These are phyloP conservation scores for Rhodotorula graminis DNA, from an alignment of 768 basidiomycete species.

Conservation along the genomic window DNA sequence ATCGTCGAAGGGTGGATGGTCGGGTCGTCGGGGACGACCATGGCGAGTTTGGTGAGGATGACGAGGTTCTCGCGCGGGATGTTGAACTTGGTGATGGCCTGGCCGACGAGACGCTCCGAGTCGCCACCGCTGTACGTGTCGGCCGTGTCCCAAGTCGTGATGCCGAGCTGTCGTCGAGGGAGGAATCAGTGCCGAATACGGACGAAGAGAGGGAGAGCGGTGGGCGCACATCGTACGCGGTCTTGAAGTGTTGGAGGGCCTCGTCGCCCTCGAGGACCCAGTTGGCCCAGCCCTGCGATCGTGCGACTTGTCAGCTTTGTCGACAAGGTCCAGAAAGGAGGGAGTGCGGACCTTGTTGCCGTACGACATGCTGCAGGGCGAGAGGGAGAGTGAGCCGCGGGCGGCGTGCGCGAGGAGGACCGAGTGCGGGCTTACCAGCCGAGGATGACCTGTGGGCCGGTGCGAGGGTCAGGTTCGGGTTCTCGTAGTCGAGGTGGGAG, in stretches of 20 bases:
- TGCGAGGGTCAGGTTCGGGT: not conserved
- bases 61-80: slow-evolving; percentile 62
- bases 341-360: not conserved
- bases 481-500: not conserved
- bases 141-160: slow-evolving; percentile 55
- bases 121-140: slow-evolving; percentile 59
- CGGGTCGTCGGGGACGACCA: slow-evolving; percentile 26
- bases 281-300: slow-evolving; percentile 26
- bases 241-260: slow-evolving; percentile 56
- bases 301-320: not conserved
- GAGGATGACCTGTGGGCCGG: not conserved
- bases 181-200: too few relatives aligned
- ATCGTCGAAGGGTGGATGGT: slow-evolving; percentile 5
- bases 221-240: slow-evolving; percentile 54
- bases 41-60: slow-evolving; percentile 65
- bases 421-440: not conserved
- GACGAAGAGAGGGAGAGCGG: not conserved
- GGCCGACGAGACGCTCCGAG: slow-evolving; percentile 65
- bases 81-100: slow-evolving; percentile 62
- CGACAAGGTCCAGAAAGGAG: not conserved
- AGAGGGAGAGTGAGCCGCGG: not conserved
- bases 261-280: slow-evolving; percentile 49
- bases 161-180: slow-evolving; percentile 46
- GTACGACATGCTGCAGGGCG: not conserved
- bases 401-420: not conserved